A percentile compares a stretch with the other conserved stretches of the same genome.
These are phyloP conservation scores for Harrya chromipes DNA, from an alignment of 768 basidiomycete species.

Conservation along the genomic window DNA sequence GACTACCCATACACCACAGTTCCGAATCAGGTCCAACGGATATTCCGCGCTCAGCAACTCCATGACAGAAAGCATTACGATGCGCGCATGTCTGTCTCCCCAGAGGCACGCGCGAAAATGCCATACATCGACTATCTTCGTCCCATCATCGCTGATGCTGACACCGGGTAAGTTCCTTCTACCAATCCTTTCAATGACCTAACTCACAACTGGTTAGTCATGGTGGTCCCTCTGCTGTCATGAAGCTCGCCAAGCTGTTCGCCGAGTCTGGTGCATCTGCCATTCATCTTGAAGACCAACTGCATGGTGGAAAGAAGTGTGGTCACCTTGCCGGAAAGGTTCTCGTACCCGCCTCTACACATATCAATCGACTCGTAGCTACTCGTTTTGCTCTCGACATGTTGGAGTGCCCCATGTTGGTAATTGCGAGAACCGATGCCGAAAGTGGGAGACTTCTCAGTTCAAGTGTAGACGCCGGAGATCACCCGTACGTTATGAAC, in stretches of 20 bases:
- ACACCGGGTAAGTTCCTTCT: conserved; percentile 69
- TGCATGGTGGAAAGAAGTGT: conserved; percentile 95
- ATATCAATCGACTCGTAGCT: conserved; percentile 79
- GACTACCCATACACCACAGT: conserved; percentile 97
- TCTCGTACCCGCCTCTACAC: conserved; percentile 85
- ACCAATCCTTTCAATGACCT: background rate
- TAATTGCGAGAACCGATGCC: conserved; percentile 91
- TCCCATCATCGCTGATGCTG: conserved; percentile 92
- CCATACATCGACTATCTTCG: conserved; percentile 84
- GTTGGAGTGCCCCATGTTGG: conserved; percentile 80
- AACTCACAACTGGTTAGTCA: conserved; percentile 49
- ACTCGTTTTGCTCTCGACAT: conserved; percentile 90
- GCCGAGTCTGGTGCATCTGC: conserved; percentile 93
- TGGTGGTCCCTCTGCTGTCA: conserved; percentile 88
- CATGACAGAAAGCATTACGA: conserved; percentile 95
- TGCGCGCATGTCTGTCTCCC: conserved; percentile 65
- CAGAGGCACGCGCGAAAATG: conserved; percentile 64
- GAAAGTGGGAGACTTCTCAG: conserved; percentile 84
- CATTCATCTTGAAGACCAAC: conserved; percentile 91
- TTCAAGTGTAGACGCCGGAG: conserved; percentile 75
- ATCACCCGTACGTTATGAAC: conserved; percentile 54
- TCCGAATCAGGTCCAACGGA: conserved; percentile 89
- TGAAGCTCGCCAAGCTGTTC: conserved; percentile 93
- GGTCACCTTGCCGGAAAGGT: conserved; percentile 92
- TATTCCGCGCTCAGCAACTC: conserved; percentile 88